A percentile compares a stretch with the other conserved stretches of the same genome.
phyloP scores from a whole-genome alignment of 2,329 filamentous ascomycete species.

The Neonectria coccinea region DNA sequence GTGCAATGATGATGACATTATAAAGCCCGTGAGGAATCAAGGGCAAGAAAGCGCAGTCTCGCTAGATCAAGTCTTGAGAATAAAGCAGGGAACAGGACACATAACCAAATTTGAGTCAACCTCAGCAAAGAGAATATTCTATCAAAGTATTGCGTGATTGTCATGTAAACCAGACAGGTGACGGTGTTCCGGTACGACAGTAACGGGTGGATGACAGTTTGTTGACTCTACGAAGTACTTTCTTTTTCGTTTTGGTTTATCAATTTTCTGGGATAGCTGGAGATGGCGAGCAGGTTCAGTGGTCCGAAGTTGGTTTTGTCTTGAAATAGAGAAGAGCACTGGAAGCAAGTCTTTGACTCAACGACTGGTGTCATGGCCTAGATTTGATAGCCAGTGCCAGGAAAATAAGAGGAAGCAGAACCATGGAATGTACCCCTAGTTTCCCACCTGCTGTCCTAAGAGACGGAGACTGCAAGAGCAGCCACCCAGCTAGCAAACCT shows the following conservation, averaged over 20 bases:
- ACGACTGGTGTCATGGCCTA: too few relatives aligned
- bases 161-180: not conserved
- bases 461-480: too few relatives aligned
- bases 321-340: not conserved
- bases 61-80: too few relatives aligned
- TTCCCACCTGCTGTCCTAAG: too few relatives aligned
- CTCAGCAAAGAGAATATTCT: not conserved
- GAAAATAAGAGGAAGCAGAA: too few relatives aligned
- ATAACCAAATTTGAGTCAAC: not conserved
- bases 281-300: not conserved
- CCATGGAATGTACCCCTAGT: too few relatives aligned
- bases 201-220: not conserved
- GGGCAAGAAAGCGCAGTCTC: too few relatives aligned
- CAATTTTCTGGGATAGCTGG: not conserved
- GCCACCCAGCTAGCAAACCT: too few relatives aligned
- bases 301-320: not conserved
- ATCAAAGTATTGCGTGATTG: not conserved
- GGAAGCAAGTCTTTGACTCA: not conserved
- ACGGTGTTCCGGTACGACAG: not conserved
- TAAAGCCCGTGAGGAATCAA: too few relatives aligned
- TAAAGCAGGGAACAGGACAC: not conserved
- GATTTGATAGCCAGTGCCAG: too few relatives aligned
- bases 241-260: too few relatives aligned
- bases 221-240: not conserved
- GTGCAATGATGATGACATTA: too few relatives aligned